phyloP scores from a whole-genome alignment of 495 filamentous ascomycete genomes.

The Lepidopterella palustris region DNA sequence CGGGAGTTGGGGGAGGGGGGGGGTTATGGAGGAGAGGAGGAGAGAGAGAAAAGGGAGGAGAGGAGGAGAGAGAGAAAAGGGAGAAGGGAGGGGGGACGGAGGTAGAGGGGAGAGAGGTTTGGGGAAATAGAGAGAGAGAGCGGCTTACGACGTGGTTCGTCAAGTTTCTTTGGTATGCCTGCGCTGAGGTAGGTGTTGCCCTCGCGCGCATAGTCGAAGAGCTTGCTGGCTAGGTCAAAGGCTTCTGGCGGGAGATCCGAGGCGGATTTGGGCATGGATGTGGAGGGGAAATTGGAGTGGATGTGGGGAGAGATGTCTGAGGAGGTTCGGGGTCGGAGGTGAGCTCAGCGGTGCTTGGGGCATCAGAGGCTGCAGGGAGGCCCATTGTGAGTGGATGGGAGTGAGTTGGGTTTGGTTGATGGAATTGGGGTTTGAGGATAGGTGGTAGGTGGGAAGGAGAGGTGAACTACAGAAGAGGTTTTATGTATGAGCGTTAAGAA shows the following conservation, averaged over 20 bases:
- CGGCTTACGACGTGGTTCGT: conserved; percentile 30
- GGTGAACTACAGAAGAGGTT: background rate
- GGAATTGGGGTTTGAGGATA: background rate
- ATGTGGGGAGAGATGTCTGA: background rate
- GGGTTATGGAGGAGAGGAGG: too few relatives aligned
- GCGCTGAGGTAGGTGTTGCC: conserved; percentile 35
- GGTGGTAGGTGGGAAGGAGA: background rate
- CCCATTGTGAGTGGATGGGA: background rate
- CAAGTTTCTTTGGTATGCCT: conserved; percentile 39
- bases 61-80: too few relatives aligned
- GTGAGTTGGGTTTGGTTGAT: background rate
- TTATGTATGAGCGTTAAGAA: background rate
- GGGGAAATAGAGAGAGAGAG: too few relatives aligned
- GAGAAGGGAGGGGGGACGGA: too few relatives aligned
- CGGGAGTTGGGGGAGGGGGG: too few relatives aligned
- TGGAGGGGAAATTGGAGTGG: background rate
- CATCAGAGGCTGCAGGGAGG: background rate
- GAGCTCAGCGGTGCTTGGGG: background rate
- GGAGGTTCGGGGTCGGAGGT: background rate
- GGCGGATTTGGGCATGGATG: background rate
- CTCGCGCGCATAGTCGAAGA: conserved; percentile 38
- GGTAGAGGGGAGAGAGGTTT: background rate
- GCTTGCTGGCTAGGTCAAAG: conserved; percentile 37
- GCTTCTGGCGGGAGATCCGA: conserved; percentile 36
- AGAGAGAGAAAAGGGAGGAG: too few relatives aligned